Evolutionary conservation across 2,329 filamentous ascomycete species (phyloP), one percentile per base, ranked within the genome.

Genomic region (Fusarium torreyae): DNA sequence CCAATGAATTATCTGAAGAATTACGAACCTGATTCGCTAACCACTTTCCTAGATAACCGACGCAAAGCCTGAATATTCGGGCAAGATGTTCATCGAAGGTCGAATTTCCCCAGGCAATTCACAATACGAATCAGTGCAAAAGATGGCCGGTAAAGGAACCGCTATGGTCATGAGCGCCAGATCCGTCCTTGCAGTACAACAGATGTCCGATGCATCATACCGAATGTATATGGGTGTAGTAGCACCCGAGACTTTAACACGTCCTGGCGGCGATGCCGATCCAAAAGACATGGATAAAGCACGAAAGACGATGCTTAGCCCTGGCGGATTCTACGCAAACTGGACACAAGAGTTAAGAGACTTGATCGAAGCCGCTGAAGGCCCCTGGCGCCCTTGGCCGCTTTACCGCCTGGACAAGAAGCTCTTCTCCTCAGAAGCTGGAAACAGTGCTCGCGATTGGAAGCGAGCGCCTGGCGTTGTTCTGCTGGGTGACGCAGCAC

Each of bases 1-100:
- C 6, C 2, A 3, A 39, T 1, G 1, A 0, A 13, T 2, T 1
- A 17, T 4, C 18, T 11, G 6, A 3, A 6, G 0, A 2, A 15
- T 8, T 1, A 3, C 2, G 5, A 11, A 14, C 18, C 0, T 7
- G 1, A 13, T 1, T 0, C 1, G 1, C 20, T 59, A 6, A 57
- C 1, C 5, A 10, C 13, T 3, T 5, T 18, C 2, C 1, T 3
- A 59, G 56, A 9, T 46, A 2, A 57, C 56, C 6, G 26, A 57
- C 1, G 33, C 40, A 1, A 59, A 36, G 3, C 42, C 56, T 1
- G 3, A 26, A 0, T 59, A 59, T 0, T 34, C 56, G 6, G 51
- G 56, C 0, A 59, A 46, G 15, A 18, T 33, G 1, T 46, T 56
- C 0, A 3, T 59, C 26, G 56, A 59, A 46, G 56, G 56, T 26